Conservation (phyloP, 768 basidiomycete genomes). For the Tylopilus plumbeoviolaceoides region DNA sequence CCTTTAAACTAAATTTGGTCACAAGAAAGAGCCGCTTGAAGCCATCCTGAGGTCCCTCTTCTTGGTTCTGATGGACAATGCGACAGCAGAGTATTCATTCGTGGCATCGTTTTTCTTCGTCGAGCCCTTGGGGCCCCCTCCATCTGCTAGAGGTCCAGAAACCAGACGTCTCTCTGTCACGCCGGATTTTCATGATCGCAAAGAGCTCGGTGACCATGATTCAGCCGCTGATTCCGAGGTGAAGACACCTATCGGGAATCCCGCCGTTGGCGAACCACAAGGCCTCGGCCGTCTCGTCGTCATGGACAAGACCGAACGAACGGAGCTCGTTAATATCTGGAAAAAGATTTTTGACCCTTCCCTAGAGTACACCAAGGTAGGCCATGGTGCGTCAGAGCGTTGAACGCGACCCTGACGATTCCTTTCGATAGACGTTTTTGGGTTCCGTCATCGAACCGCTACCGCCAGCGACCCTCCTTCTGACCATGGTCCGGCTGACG, state of each 20-base stretch:
- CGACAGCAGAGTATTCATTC: conserved; percentile 88
- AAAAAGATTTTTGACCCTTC: conserved; percentile 92
- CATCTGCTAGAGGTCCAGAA: conserved; percentile 34
- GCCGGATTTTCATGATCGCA: conserved; percentile 41
- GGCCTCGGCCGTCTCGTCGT: conserved; percentile 27
- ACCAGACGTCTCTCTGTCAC: conserved; percentile 31
- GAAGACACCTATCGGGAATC: conserved; percentile 30
- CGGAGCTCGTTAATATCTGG: conserved; percentile 67
- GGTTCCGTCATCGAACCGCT: conserved; percentile 64
- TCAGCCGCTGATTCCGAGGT: conserved; percentile 52
- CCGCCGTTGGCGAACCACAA: conserved; percentile 24
- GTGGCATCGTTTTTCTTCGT: conserved; percentile 75
- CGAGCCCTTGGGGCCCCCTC: conserved; percentile 21
- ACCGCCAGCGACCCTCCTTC: conserved; percentile 70
- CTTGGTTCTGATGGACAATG: conserved; percentile 92
- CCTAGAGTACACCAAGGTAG: conserved; percentile 76
- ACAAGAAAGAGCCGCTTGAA: conserved; percentile 79
- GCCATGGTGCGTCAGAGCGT: conserved; percentile 12
- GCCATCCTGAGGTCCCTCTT: conserved; percentile 80
- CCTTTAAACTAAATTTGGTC: conserved; percentile 11
- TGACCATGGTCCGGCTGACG: conserved; percentile 89
- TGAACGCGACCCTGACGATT: background rate
- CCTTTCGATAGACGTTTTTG: conserved; percentile 54
- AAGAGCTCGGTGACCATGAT: conserved; percentile 35
- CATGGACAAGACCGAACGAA: conserved; percentile 56